A percentile compares a stretch with the other conserved stretches of the same genome.
phyloP scores from a whole-genome alignment of 805 yeast species.

The Saccharomycopsis microspora region DNA sequence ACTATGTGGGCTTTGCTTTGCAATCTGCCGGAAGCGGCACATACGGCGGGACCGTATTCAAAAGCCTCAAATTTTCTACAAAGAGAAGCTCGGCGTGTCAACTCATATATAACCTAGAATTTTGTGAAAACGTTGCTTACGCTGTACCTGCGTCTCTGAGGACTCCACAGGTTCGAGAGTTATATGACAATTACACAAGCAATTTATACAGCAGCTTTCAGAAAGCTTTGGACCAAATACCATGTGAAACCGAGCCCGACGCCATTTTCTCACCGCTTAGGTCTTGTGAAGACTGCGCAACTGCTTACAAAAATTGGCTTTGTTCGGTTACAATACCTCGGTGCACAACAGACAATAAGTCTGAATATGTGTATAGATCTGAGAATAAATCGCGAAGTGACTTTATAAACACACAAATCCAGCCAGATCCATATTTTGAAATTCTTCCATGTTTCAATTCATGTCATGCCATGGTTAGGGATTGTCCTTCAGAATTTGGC shows the following conservation, averaged over 20 bases:
- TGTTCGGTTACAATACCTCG: conserved; percentile 85
- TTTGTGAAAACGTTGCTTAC: conserved; percentile 77
- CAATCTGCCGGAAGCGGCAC: conserved; percentile 31
- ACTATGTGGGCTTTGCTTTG: conserved; percentile 54
- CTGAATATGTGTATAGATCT: conserved; percentile 35
- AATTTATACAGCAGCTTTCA: conserved; percentile 53
- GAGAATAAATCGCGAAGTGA: conserved; percentile 46
- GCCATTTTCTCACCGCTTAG: conserved; percentile 64
- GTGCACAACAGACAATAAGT: conserved; percentile 44
- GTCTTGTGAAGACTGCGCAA: conserved; percentile 62
- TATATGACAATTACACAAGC: conserved; percentile 58
- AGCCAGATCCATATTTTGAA: conserved; percentile 61
- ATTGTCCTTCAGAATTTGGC: conserved; percentile 71
- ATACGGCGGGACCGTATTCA: conserved; percentile 56
- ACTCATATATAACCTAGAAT: conserved; percentile 59
- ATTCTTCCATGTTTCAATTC: conserved; percentile 77
- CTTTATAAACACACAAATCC: conserved; percentile 40
- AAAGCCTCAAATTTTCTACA: conserved; percentile 46
- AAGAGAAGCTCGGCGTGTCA: conserved; percentile 49
- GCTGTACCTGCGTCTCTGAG: conserved; percentile 52
- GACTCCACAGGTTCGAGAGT: conserved; percentile 21
- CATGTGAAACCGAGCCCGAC: conserved; percentile 61
- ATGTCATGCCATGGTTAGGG: conserved; percentile 67
- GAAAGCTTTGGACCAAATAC: conserved; percentile 60
- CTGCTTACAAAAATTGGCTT: conserved; percentile 74